Conservation (phyloP, 768 basidiomycete species). For the Suillus sp. region DNA sequence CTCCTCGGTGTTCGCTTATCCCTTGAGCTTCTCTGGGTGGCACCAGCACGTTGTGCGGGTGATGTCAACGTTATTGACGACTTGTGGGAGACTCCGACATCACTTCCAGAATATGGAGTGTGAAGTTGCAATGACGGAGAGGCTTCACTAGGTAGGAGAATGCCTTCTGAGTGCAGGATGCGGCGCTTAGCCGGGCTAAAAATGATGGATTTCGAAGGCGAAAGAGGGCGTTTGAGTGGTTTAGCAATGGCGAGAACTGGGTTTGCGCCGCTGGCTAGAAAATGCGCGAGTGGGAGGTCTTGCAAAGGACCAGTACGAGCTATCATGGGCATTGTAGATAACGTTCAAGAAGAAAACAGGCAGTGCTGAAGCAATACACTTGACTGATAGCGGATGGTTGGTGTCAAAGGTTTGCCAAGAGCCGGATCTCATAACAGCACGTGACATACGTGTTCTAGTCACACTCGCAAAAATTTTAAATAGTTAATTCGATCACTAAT, state of each 20-base stretch:
- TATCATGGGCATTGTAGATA: slow-evolving; percentile 23
- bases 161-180: slow-evolving; percentile 57
- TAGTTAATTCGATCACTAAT: background rate
- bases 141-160: slow-evolving; percentile 34
- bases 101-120: slow-evolving; percentile 17
- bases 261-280: slow-evolving; percentile 42
- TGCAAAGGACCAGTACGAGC: slow-evolving; percentile 51
- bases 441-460: slow-evolving; percentile 20
- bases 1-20: slow-evolving; percentile 15
- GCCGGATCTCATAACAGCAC: slow-evolving; percentile 19
- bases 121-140: background rate
- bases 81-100: slow-evolving; percentile 45
- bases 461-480: background rate
- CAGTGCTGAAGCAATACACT: slow-evolving; percentile 5
- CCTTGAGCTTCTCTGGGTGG: slow-evolving; percentile 18
- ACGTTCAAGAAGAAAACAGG: slow-evolving; percentile 15
- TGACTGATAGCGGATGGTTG: slow-evolving; percentile 13
- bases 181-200: slow-evolving; percentile 72
- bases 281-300: slow-evolving; percentile 61
- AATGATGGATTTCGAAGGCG: slow-evolving; percentile 50
- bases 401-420: slow-evolving; percentile 7
- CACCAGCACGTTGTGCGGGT: slow-evolving; percentile 14
- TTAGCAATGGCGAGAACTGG: slow-evolving; percentile 31
- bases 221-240: slow-evolving; percentile 61
- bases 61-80: slow-evolving; percentile 17